Base-by-base conservation (phyloP, 352 stramenopile species). In the Plasmopara viticola region DNA sequence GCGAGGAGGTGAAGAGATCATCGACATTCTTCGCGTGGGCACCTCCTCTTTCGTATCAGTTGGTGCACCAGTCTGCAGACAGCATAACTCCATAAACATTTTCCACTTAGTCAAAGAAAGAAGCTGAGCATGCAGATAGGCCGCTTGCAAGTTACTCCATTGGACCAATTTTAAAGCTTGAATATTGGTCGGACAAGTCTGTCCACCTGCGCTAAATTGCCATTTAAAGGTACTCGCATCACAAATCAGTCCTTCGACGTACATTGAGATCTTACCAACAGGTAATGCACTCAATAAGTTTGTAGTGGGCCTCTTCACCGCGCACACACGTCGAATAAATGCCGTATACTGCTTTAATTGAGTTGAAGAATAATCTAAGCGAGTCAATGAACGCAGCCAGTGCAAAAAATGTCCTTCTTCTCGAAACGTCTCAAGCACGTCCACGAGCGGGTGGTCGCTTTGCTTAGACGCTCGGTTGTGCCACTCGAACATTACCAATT, bases 1-100 rank as follows among this genome's bases (percentile, higher is more conserved):
- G 5, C 68, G 59, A 46, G 63, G 63, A 45, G 71, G 75, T 2
- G 78, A 83, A 9, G 73, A 75, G 28, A 86, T 84, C 75, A 86
- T 89, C 9, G 75, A 89, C 33, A 86, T 73, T 56, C 85, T 86
- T 13, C 78, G 61, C 43, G 85, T 89, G 5, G 66, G 51, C 5
- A 20, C 44, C 29, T 50, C 41, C 12, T 44, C 7, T 15, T 64
- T 44, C 12, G 51, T 53, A 42, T 39, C 42, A 34, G 35, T 6
- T 33, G 51, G 6, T 8, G 30, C 37, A 30, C 39, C 28, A n/a
- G 56, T 37, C 44, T 86, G 74, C 4, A 88, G 50, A 15, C 71
- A 79, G 33, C 70, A 79, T 3, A 89, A 41, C 44, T 89, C 74
- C 78, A 89, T 89, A 47, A 89, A 86, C 18, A 75, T 55, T 53